phyloP scores from a whole-genome alignment of 2,329 filamentous ascomycete genomes.

The Botrytis paeoniae region DNA sequence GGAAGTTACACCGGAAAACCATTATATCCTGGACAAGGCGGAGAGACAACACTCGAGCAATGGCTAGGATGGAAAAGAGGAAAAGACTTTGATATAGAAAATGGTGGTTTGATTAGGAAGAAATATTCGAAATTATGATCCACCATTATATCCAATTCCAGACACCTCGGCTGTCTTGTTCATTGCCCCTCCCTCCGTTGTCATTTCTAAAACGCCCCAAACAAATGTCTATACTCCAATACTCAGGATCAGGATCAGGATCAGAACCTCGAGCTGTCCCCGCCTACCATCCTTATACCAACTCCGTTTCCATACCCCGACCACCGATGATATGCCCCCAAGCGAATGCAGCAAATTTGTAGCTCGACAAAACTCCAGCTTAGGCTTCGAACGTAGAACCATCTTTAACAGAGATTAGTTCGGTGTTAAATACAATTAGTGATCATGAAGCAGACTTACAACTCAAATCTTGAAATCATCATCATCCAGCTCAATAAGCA shows the following conservation, averaged over 20 bases:
- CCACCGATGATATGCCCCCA: not conserved
- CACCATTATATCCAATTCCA: not conserved
- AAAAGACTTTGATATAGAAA: constrained; percentile 63
- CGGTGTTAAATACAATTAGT: not conserved
- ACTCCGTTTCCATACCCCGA: constrained; percentile 5
- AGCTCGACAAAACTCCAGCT: not conserved
- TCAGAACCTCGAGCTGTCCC: not conserved
- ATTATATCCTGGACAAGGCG: constrained; percentile 66
- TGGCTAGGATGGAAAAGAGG: constrained; percentile 81
- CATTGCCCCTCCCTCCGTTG: not conserved
- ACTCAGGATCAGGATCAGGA: not conserved
- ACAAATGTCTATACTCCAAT: constrained; percentile 14
- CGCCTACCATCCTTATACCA: not conserved
- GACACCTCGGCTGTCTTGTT: not conserved
- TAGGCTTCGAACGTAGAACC: not conserved
- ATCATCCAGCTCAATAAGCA: constrained; percentile 19
- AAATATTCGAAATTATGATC: constrained; percentile 44
- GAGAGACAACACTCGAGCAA: constrained; percentile 61
- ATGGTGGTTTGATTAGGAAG: constrained; percentile 58
- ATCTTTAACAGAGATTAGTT: not conserved
- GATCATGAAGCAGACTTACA: constrained; percentile 11
- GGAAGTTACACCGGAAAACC: constrained; percentile 61
- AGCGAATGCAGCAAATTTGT: constrained; percentile 4
- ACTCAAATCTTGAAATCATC: constrained; percentile 17
- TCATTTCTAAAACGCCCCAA: constrained; percentile 8